Base-by-base conservation (phyloP, 2,329 filamentous ascomycete species). In the Aureobasidium sp. region DNA sequence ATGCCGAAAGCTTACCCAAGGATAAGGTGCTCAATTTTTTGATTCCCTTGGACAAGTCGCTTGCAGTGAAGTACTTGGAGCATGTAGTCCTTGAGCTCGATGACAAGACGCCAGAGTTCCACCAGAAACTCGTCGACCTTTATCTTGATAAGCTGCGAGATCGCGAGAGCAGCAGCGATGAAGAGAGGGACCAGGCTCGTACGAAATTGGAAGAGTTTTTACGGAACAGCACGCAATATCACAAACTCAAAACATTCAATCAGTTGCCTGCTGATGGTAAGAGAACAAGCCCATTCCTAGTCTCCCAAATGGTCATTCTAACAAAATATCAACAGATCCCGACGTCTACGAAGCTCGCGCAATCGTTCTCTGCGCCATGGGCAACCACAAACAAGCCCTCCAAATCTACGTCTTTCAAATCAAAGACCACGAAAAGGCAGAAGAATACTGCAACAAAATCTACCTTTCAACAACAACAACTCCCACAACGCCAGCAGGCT, bases 371-470 rank as follows among this genome's bases (percentile, higher is more conserved):
- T 90, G 88, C 69, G 94, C 93, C 61, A 95, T 97, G 88, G 89
- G 88, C 6, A 86, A 91, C 62, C 90, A 98, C 71, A 90, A 89
- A 65, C 90, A 97, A 70, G 93, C 93, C 0, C 74, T 98, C n/a
- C 86, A 93, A 66, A 95, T 98, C 49, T 98, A 95, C 66, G 91
- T 97, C 24, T 98, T 96, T 71, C 93, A 91, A 68, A 80, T 98
- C 68, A 75, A 86, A 60, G 85, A 95, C 67, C 91, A 88, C 58
- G 74, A 73, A 11, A 97, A 95, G 70, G 93, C 93, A 27, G 93
- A 98, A 78, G 89, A 95, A 85, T 95, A 98, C 71, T 97, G 93
- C 74, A 96, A 96, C 70, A 84, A 83, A 57, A 80, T 90, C 54
- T 86, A 95, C 70, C 78, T 85, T 56, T 38, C 52, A 4, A 16